Base-by-base conservation (phyloP, 345 rosid genomes). In the Mangifera indica region DNA sequence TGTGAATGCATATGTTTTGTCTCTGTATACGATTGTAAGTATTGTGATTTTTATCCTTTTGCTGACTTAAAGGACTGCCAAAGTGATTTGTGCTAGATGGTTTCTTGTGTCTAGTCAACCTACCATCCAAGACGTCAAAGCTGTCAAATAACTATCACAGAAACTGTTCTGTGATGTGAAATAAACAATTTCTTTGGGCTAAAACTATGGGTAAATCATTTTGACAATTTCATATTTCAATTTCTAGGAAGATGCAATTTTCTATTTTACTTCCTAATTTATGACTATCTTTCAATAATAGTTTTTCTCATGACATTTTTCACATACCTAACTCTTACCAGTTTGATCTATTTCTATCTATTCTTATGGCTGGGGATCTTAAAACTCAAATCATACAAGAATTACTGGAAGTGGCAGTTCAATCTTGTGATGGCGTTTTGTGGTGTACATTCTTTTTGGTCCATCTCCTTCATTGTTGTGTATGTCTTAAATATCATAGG, bases 181-280 rank as follows among this genome's bases (percentile, higher is more conserved):
- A 46, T 46, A 46, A n/a, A 46, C 11, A 15, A 10, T 10, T 46
- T 22, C 32, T 56, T 25, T 59, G 62, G 40, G 40, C 18, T 11
- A 5, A 40, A 20, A 24, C 13, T 54, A 12, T 13, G 0, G 20
- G 51, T 37, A 37, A 51, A n/a, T n/a, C n/a, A n/a, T n/a, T n/a
- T n/a, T n/a, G n/a, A 67, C 22, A 67, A 67, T 37, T 21, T 67
- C 71, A 21, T 40, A 32, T 55, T 22, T 21, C 52, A 37, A 25
- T 54, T 53, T 55, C 10, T 40, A 49, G 71, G 51, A 7, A 67
- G 29, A 13, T 67, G 46, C 32, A 55, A 40, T 68, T 40, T 68
- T 21, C 4, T 55, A 44, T 24, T 68, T 44, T 22, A 10, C 37
- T 55, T 68, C 72, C 32, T 20, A n/a, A 10, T 3, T 11, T 51